These are phyloP conservation scores for Lachnellula occidentalis DNA, from an alignment of 2,329 filamentous ascomycete genomes.

Conservation along the genomic window DNA sequence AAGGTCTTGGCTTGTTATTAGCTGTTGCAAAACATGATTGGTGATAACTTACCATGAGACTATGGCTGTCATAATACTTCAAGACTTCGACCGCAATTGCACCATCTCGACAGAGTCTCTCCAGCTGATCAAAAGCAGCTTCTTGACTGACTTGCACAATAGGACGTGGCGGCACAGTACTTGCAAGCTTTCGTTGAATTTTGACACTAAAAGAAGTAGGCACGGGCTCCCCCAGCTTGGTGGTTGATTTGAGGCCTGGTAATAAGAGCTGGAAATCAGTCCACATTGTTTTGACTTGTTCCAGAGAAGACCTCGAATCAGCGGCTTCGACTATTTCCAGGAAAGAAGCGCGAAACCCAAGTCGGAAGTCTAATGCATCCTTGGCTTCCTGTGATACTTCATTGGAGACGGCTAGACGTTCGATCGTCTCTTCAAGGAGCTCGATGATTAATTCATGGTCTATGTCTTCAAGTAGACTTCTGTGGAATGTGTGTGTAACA, in stretches of 20 bases:
- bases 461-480: constrained; percentile 65
- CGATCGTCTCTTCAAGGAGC: constrained; percentile 31
- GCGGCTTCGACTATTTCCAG: constrained; percentile 46
- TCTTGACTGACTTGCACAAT: constrained; percentile 74
- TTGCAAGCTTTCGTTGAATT: constrained; percentile 84
- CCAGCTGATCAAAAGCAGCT: constrained; percentile 65
- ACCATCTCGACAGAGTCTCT: constrained; percentile 66
- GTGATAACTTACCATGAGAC: constrained; percentile 53
- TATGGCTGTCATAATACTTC: constrained; percentile 61
- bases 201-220: constrained; percentile 83
- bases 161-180: constrained; percentile 86
- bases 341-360: constrained; percentile 62
- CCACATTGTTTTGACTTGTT: constrained; percentile 38
- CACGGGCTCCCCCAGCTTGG: constrained; percentile 57
- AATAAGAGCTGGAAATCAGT: constrained; percentile 39
- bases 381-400: constrained; percentile 32
- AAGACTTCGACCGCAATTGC: constrained; percentile 63
- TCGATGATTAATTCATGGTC: constrained; percentile 36
- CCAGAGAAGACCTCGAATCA: constrained; percentile 41
- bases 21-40: constrained; percentile 5
- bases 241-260: constrained; percentile 51
- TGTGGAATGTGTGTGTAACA: constrained; percentile 83
- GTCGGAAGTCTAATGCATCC: constrained; percentile 56
- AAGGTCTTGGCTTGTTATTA: constrained; percentile 51
- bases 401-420: constrained; percentile 17